Percentiles rank a stretch among this genome's conserved stretches.
Evolutionary conservation across 2,329 filamentous ascomycete genomes (phyloP).

Genomic region (Alternaria consortialis): DNA sequence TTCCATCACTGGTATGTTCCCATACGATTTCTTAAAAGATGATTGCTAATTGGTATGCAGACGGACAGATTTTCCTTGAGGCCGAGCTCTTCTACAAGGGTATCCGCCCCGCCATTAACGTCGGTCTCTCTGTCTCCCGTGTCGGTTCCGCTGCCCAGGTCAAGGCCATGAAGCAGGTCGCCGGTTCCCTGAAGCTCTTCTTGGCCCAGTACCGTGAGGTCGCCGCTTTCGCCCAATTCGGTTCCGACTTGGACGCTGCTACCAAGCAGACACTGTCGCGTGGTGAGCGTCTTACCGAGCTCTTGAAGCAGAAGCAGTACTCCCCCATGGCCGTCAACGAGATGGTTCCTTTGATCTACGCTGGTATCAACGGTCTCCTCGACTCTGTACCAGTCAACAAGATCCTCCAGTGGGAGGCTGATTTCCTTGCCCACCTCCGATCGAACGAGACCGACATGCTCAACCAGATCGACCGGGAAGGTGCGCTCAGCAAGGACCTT

Average conservation of each 20-base stretch:
- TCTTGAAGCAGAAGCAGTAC: conserved; percentile 99
- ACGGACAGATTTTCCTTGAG: conserved; percentile 99
- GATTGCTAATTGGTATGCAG: background rate
- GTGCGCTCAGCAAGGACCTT: conserved; percentile 91
- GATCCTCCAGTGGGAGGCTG: conserved; percentile 92
- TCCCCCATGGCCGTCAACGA: conserved; percentile 98
- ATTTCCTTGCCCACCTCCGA: conserved; percentile 92
- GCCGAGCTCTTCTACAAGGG: conserved; percentile 99
- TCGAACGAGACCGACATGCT: conserved; percentile 87
- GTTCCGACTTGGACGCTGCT: conserved; percentile 97
- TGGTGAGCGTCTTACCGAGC: conserved; percentile 98
- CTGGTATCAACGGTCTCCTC: conserved; percentile 97
- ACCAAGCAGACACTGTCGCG: conserved; percentile 98
- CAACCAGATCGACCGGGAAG: conserved; percentile 92
- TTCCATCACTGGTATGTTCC: conserved; percentile 79
- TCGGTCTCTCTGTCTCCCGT: conserved; percentile 99
- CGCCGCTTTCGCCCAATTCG: conserved; percentile 99
- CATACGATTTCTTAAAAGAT: too few relatives aligned
- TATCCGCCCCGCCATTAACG: conserved; percentile 99
- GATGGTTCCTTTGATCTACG: conserved; percentile 99
- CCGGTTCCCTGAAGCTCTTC: conserved; percentile 99
- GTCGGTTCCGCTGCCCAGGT: conserved; percentile 99
- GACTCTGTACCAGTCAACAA: conserved; percentile 88
- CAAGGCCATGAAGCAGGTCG: conserved; percentile 99
- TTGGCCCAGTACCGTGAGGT: conserved; percentile 99